Base-by-base conservation (phyloP, 1,284 basidiomycete species). In the Porogramme epimiltina region DNA sequence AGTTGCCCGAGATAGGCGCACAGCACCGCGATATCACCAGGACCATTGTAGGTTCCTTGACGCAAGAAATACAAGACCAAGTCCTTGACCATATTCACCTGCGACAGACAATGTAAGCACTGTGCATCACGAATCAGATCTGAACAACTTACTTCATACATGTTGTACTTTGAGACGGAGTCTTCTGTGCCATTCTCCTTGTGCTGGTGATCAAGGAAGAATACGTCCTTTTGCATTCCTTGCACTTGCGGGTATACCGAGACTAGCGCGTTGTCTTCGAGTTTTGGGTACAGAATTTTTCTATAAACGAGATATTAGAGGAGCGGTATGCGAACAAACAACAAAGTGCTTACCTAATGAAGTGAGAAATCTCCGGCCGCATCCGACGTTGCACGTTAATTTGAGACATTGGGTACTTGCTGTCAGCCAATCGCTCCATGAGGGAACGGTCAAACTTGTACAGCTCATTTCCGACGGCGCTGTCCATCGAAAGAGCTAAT, bases 1-100 rank as follows among this genome's bases (percentile, higher is more conserved):
- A 91, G 72, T 60, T 91, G 89, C 0, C 89, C 87, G 3, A 89
- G 77, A 62, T 91, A 91, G 0, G 87, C 86, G 59, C 86, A 89
- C 16, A 91, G 67, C 2, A 91, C 83, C 4, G 85, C 87, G 31
- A 91, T 88, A 55, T 89, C 84, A 0, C 87, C 87, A 1, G 54
- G 59, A 3, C 47, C 59, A n/a, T 54, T 60, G 47, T 67, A 67
- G 11, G 46, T 45, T 9, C 58, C 76, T 47, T 65, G 84, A 69
- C 78, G 74, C 13, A 89, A 64, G 22, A 91, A 74, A 63, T 91
- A 85, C 3, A 87, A 62, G 2, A 89, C 86, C 2, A 91, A 72
- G 56, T 89, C 87, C 33, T 76, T 75, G 40, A 87, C 84, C 84
- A 90, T 87, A 5, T 72, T 61, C 4, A 86, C 86, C 87, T 53